phyloP scores from a whole-genome alignment of 2,329 filamentous ascomycete genomes.

The Zymoseptoria brevis region DNA sequence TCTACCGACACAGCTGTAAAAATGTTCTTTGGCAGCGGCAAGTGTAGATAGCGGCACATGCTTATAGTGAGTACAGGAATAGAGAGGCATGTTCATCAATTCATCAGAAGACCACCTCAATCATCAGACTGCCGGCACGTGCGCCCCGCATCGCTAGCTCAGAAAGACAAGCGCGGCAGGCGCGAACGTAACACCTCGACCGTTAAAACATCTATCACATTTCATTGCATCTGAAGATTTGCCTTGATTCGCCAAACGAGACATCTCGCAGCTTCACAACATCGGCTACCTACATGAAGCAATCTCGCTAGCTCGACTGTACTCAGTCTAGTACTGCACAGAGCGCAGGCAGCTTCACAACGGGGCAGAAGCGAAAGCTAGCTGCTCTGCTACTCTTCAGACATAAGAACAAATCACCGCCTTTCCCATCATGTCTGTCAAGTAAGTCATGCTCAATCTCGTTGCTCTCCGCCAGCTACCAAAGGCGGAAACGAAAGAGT shows the following conservation, averaged over 20 bases:
- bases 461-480: not conserved
- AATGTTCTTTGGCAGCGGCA: too few species aligned
- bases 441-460: conserved; percentile 11
- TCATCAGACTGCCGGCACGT: not conserved
- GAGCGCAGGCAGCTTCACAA: not conserved
- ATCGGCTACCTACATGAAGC: not conserved
- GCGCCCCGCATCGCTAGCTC: not conserved
- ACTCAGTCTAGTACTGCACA: not conserved
- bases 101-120: not conserved
- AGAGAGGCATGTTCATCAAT: not conserved
- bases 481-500: not conserved
- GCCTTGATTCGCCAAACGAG: not conserved
- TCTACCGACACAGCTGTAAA: too few species aligned
- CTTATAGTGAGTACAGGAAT: not conserved
- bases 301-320: not conserved
- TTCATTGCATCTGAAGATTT: not conserved
- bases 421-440: conserved; percentile 18
- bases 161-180: not conserved
- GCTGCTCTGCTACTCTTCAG: not conserved
- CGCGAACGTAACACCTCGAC: not conserved
- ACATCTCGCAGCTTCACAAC: not conserved
- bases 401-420: not conserved
- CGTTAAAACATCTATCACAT: not conserved
- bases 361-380: not conserved
- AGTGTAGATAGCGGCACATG: too few species aligned